Evolutionary conservation across 805 yeast genomes (phyloP).

Genomic region (Brettanomyces naardenensis): DNA sequence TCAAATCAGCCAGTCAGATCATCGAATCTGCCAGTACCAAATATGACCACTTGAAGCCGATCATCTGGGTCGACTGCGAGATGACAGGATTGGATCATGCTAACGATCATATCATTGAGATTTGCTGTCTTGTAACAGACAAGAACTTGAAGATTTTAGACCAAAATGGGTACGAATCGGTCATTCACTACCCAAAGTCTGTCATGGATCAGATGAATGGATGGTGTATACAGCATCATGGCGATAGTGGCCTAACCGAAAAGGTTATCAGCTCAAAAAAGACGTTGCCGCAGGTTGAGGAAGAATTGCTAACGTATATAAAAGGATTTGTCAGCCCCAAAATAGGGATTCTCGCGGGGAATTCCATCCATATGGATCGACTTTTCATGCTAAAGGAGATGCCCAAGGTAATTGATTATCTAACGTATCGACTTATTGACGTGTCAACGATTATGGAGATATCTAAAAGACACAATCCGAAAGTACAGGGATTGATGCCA

Average conservation of each 20-base stretch:
- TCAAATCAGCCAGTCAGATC: constrained; percentile 1
- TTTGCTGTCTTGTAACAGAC: constrained; percentile 87
- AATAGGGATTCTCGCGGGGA: constrained; percentile 79
- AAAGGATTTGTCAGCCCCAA: constrained; percentile 43
- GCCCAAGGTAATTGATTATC: constrained; percentile 57
- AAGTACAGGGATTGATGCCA: constrained; percentile 48
- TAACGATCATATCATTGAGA: constrained; percentile 82
- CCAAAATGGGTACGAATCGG: constrained; percentile 68
- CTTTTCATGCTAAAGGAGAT: constrained; percentile 77
- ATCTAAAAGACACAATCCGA: constrained; percentile 68
- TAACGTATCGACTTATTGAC: constrained; percentile 76
- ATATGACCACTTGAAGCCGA: constrained; percentile 20
- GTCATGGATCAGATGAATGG: constrained; percentile 68
- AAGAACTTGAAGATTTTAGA: constrained; percentile 68
- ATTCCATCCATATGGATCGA: constrained; percentile 86
- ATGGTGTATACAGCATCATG: constrained; percentile 86
- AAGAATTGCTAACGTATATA: constrained; percentile 57
- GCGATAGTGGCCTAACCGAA: constrained; percentile 66
- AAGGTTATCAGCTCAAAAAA: constrained; percentile 51
- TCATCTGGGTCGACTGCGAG: constrained; percentile 97
- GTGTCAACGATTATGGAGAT: constrained; percentile 84
- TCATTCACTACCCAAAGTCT: constrained; percentile 58
- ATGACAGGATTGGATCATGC: constrained; percentile 91
- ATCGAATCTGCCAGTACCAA: not conserved
- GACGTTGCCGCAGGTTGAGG: constrained; percentile 53